A percentile compares a stretch with the other conserved stretches of the same genome.
Conservation (phyloP, 2,329 filamentous ascomycete species). For the Sporothrix pseudoabietina region DNA sequence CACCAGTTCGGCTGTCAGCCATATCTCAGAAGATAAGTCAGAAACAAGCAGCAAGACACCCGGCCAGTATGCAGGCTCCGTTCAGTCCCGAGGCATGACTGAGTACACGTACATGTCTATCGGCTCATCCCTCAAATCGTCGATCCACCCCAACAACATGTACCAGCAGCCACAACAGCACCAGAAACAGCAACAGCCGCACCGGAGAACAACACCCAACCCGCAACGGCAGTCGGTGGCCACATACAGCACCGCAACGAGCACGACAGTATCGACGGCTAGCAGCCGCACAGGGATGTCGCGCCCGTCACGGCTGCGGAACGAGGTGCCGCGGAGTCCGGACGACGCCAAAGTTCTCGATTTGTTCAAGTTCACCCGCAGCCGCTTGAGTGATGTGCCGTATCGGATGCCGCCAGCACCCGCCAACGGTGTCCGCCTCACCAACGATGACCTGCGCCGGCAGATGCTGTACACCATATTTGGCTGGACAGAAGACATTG, state of each 20-base stretch:
- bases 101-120: constrained; percentile 70
- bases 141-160: constrained; percentile 32
- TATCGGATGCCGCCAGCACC: constrained; percentile 69
- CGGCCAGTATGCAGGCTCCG: constrained; percentile 53
- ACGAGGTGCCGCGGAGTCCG: constrained; percentile 79
- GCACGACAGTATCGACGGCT: constrained; percentile 54
- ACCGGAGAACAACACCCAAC: constrained; percentile 26
- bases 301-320: constrained; percentile 69
- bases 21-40: constrained; percentile 38
- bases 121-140: constrained; percentile 58
- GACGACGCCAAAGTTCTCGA: constrained; percentile 73
- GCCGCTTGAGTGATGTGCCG: constrained; percentile 77
- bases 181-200: background rate
- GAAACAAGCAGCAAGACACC: constrained; percentile 52
- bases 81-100: constrained; percentile 57
- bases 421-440: constrained; percentile 60
- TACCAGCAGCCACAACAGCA: constrained; percentile 24
- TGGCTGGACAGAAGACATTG: constrained; percentile 86
- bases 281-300: constrained; percentile 35
- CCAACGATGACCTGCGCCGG: constrained; percentile 76
- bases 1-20: constrained; percentile 62
- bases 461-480: constrained; percentile 96
- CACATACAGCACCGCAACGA: constrained; percentile 52
- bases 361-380: constrained; percentile 82
- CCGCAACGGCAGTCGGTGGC: constrained; percentile 51